These are phyloP conservation scores for Pyrus betulifolia DNA, from an alignment of 306 rosid genomes.

Conservation along the genomic window DNA sequence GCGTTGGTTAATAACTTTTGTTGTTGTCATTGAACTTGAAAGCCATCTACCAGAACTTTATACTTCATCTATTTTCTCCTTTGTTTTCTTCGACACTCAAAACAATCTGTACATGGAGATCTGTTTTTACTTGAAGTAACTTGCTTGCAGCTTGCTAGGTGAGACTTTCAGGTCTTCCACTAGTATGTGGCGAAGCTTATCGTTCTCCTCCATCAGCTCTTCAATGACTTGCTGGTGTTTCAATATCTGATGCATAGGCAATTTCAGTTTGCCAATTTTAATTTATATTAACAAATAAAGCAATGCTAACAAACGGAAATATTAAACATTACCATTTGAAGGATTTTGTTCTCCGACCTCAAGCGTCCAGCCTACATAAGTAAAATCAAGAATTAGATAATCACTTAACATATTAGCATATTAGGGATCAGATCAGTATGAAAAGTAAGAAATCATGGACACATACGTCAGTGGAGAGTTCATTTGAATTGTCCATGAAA, in stretches of 20 bases:
- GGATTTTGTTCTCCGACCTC: slow-evolving; percentile 56
- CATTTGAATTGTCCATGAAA: background rate
- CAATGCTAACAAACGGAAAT: background rate
- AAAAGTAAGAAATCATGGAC: no score
- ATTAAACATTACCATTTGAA: slow-evolving; percentile 63
- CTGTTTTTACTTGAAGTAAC: slow-evolving; percentile 41
- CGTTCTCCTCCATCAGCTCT: slow-evolving; percentile 76
- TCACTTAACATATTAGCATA: slow-evolving; percentile 5
- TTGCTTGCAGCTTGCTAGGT: slow-evolving; percentile 51
- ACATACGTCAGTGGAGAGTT: no score
- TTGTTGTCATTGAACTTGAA: slow-evolving; percentile 7
- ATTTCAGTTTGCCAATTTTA: background rate
- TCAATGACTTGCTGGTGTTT: slow-evolving; percentile 86
- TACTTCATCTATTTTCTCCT: slow-evolving; percentile 38
- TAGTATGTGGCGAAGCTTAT: slow-evolving; percentile 73
- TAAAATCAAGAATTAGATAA: slow-evolving; percentile 15
- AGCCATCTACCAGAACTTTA: background rate
- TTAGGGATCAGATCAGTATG: background rate
- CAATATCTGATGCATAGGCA: slow-evolving; percentile 47
- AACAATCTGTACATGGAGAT: slow-evolving; percentile 56
- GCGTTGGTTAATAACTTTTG: background rate
- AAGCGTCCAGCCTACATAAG: slow-evolving; percentile 54
- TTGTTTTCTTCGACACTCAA: slow-evolving; percentile 80
- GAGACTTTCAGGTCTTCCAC: slow-evolving; percentile 77
- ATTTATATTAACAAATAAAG: background rate